Conservation (phyloP, 306 rosid species). For the Neltuma alba region DNA sequence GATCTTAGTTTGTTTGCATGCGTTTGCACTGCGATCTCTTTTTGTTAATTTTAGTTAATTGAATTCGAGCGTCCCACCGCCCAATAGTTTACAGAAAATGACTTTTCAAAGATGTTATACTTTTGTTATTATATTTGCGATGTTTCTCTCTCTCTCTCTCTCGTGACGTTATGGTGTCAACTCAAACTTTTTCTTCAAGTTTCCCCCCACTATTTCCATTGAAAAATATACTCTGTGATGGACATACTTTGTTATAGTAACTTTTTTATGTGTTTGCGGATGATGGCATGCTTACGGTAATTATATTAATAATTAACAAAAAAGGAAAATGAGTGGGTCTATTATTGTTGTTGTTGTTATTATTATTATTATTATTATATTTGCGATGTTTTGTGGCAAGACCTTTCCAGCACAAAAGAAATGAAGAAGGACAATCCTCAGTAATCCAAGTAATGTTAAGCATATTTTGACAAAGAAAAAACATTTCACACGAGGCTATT, state of each 20-base stretch:
- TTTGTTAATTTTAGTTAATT: conserved; percentile 34
- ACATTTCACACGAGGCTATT: background rate
- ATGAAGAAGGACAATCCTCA: background rate
- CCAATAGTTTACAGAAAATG: conserved; percentile 59
- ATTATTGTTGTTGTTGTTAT: too few species aligned
- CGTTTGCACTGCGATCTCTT: conserved; percentile 22
- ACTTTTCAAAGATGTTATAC: conserved; percentile 51
- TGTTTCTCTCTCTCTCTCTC: conserved; percentile 17
- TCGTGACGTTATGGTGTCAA: conserved; percentile 5
- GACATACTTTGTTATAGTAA: background rate
- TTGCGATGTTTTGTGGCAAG: too few species aligned
- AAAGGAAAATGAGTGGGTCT: background rate
- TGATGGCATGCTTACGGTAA: background rate
- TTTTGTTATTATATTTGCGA: conserved; percentile 16
- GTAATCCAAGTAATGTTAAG: background rate
- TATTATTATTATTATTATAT: too few species aligned
- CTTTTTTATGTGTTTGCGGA: background rate
- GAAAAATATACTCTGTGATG: background rate
- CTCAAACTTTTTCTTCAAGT: background rate
- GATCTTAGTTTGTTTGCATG: conserved; percentile 42
- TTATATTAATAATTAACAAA: background rate
- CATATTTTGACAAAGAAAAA: background rate
- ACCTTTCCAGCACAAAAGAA: background rate
- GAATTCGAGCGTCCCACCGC: conserved; percentile 49
- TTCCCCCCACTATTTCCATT: background rate